Evolutionary conservation across 495 filamentous ascomycete species (phyloP).

Genomic region (Neurospora sp.): DNA sequence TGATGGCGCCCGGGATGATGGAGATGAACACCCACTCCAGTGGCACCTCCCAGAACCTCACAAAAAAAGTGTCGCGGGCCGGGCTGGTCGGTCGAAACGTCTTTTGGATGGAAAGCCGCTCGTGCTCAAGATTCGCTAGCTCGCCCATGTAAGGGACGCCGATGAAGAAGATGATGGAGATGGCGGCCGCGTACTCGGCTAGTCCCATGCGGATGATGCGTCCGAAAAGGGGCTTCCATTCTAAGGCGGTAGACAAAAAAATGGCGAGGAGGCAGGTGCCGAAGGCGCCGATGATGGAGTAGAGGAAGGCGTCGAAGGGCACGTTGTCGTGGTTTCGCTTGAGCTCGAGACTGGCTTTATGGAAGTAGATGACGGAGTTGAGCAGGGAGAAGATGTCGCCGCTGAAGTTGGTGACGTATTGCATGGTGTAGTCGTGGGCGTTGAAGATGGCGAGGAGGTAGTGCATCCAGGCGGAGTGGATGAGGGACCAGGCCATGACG

Average conservation of each 20-base stretch:
- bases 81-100: conserved; percentile 51
- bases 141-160: conserved; percentile 58
- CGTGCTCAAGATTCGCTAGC: conserved; percentile 49
- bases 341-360: conserved; percentile 63
- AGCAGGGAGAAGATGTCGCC: conserved; percentile 63
- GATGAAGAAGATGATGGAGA: conserved; percentile 61
- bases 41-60: conserved; percentile 57
- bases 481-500: conserved; percentile 67
- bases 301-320: conserved; percentile 60
- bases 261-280: conserved; percentile 62
- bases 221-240: conserved; percentile 57
- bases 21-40: conserved; percentile 54
- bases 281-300: conserved; percentile 57
- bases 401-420: conserved; percentile 63
- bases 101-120: conserved; percentile 48
- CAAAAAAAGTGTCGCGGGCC: conserved; percentile 49
- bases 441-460: conserved; percentile 61
- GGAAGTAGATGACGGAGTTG: conserved; percentile 67
- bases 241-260: conserved; percentile 52
- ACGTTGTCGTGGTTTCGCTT: conserved; percentile 48
- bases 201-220: conserved; percentile 56
- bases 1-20: conserved; percentile 55
- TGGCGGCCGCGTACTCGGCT: conserved; percentile 60
- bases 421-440: conserved; percentile 70
- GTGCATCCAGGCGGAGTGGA: conserved; percentile 63